Base-by-base conservation (phyloP, 352 stramenopile species). In the Phytophthora quininea region DNA sequence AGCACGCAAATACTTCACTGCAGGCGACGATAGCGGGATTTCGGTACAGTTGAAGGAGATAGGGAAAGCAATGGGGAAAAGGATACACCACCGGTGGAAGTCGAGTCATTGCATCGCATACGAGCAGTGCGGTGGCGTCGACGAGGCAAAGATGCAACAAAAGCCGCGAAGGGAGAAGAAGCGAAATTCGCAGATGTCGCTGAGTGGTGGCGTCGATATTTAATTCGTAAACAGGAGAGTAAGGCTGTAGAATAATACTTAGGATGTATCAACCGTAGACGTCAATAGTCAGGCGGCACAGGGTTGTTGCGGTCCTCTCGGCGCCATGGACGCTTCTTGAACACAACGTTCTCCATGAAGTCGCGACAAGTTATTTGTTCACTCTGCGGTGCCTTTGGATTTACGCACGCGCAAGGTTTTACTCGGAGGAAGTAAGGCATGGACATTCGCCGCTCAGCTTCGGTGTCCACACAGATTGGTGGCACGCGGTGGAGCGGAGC, bases 361-460 rank as follows among this genome's bases (percentile, higher is more conserved):
- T 95, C 84, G 19, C 88, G 79, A 37, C 78, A 90, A 24, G 81
- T 91, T 48, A 93, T 71, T 51, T 86, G 80, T 38, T 74, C 60
- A 0, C 40, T 56, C 1, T 43, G 31, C 2, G 71, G 63, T 1
- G 79, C 76, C 15, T 68, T 77, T 1, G 84, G 88, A 38, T 93
- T 95, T 4, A 95, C 43, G 8, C 82, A 79, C 32, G 66, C 71
- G 29, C 88, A 61, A 5, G 88, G 88, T 14, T 75, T 75, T 5
- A 73, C 81, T 29, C 88, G 69, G 35, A 95, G 59, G 60, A 94
- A 95, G 57, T 91, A 95, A 6, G 88, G 88, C 88, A 95, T 95
- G 1, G 88, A 95, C 88, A 95, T 95, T 54, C 86, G 82, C 1
- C 86, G 79, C n/a, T 83, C 51, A 0, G 67, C 71, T 52, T 93